These are phyloP conservation scores for Tricholoma bakamatsutake DNA, from an alignment of 768 basidiomycete genomes.

Conservation along the genomic window DNA sequence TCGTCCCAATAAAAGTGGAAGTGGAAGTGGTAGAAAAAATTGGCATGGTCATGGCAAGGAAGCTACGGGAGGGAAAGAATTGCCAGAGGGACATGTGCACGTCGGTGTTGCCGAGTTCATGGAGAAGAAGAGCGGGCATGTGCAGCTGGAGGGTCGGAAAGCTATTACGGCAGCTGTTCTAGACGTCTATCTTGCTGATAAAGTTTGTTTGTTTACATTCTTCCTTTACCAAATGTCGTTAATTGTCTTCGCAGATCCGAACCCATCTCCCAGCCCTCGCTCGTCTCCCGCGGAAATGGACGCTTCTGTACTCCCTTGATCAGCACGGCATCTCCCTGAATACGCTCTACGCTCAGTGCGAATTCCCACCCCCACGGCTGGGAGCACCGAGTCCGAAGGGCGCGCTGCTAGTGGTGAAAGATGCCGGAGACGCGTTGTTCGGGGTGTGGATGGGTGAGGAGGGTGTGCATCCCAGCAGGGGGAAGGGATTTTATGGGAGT, in stretches of 20 bases:
- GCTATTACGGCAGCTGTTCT: conserved; percentile 51
- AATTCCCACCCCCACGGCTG: conserved; percentile 27
- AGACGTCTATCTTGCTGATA: conserved; percentile 45
- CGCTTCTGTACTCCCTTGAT: conserved; percentile 83
- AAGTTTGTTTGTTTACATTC: conserved; percentile 36
- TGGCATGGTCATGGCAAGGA: background rate
- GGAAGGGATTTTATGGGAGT: conserved; percentile 74
- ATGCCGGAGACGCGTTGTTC: conserved; percentile 60
- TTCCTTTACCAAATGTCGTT: background rate
- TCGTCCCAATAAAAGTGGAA: conserved; percentile 7
- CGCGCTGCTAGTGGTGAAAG: conserved; percentile 61
- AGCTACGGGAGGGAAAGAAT: background rate
- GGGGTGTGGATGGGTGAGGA: conserved; percentile 86
- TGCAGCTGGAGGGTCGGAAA: conserved; percentile 51
- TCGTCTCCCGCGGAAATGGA: conserved; percentile 68
- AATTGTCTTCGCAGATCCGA: conserved; percentile 48
- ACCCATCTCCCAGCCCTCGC: conserved; percentile 67
- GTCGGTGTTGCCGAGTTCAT: conserved; percentile 38
- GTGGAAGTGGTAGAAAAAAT: conserved; percentile 3
- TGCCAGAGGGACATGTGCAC: background rate
- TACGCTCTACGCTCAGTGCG: conserved; percentile 74
- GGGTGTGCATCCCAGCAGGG: conserved; percentile 51
- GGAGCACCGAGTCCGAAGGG: conserved; percentile 26
- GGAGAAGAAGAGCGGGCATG: conserved; percentile 43
- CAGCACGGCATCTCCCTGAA: conserved; percentile 92